Evolutionary conservation across 352 stramenopile genomes (phyloP), one percentile per base, ranked within the genome.

Genomic region (Aphanomyces astaci): DNA sequence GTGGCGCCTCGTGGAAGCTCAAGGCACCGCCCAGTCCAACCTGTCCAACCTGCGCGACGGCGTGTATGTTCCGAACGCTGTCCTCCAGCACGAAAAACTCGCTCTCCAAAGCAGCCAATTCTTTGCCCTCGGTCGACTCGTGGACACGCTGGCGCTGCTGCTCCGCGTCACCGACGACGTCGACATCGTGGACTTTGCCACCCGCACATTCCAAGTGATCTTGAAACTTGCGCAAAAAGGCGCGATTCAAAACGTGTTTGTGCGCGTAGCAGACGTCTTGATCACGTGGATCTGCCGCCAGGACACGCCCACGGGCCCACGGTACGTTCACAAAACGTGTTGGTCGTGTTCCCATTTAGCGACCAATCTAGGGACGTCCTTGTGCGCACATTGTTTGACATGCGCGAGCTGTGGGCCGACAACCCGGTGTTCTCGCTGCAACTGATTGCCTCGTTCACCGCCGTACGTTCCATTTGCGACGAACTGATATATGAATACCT

Each of bases 391-490:
- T 73, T 89, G 43, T 69, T 86, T 5, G 62, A 71, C 30, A 77
- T 88, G 60, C 71, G 54, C 7, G 77, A 76, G 22, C 72, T 90
- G 4, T 90, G 82, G 82, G 64, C 74, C 0, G 79, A 88, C 40
- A 88, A 90, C 51, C 88, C 79, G 46, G 82, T 88, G 10, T 90
- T 89, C 30, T 87, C 81, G 30, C 67, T 81, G 10, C 82, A 90
- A 55, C 55, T 90, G 19, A 66, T 89, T 5, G 72, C 76, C 51
- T 87, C 82, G 15, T 88, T 90, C 43, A 73, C 76, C 13, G 73
- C 80, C 63, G 82, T 89, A 74, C 36, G 36, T 67, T 73, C 72
- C n/a, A n/a, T n/a, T n/a, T n/a, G n/a, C n/a, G n/a, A n/a, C n/a
- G n/a, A n/a, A n/a, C n/a, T n/a, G n/a, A n/a, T n/a, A n/a, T n/a